Percentiles rank a stretch among this genome's conserved stretches.
These are phyloP conservation scores for Xerocomus potaroensis DNA, from an alignment of 768 basidiomycete genomes.

Conservation along the genomic window DNA sequence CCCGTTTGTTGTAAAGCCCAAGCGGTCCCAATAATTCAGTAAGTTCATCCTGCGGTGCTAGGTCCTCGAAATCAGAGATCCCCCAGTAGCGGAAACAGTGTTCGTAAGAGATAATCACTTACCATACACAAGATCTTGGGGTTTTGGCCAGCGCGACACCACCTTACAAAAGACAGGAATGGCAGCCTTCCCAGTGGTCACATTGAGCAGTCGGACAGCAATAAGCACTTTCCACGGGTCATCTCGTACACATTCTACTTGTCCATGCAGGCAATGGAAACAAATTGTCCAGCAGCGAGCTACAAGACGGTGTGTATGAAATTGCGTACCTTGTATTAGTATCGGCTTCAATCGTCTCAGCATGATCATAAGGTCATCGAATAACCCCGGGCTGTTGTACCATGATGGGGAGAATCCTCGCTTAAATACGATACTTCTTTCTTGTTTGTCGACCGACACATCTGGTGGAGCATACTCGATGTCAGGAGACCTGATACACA, in stretches of 20 bases:
- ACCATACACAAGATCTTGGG: conserved; percentile 55
- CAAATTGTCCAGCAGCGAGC: neutral
- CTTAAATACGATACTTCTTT: neutral
- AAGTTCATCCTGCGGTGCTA: conserved; percentile 45
- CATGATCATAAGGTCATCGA: conserved; percentile 24
- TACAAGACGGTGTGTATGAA: neutral
- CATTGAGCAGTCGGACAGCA: conserved; percentile 65
- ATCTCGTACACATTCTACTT: conserved; percentile 44
- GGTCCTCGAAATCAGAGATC: neutral
- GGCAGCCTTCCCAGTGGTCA: conserved; percentile 58
- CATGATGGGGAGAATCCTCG: neutral
- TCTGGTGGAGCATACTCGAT: neutral
- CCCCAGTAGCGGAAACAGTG: neutral
- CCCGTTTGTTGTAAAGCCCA: conserved; percentile 56
- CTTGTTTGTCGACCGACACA: neutral
- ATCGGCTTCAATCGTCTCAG: conserved; percentile 29
- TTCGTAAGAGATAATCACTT: neutral
- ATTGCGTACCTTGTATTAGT: conserved; percentile 26
- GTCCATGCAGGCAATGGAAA: neutral
- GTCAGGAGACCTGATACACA: conserved; percentile 5
- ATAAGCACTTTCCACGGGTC: conserved; percentile 71
- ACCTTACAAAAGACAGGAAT: conserved; percentile 64
- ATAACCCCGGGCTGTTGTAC: conserved; percentile 5
- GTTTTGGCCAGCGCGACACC: conserved; percentile 53
- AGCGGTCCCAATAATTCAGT: conserved; percentile 45